A percentile compares a stretch with the other conserved stretches of the same genome.
Evolutionary conservation across 1,284 basidiomycete genomes (phyloP).

Genomic region (Puccinia hordei): DNA sequence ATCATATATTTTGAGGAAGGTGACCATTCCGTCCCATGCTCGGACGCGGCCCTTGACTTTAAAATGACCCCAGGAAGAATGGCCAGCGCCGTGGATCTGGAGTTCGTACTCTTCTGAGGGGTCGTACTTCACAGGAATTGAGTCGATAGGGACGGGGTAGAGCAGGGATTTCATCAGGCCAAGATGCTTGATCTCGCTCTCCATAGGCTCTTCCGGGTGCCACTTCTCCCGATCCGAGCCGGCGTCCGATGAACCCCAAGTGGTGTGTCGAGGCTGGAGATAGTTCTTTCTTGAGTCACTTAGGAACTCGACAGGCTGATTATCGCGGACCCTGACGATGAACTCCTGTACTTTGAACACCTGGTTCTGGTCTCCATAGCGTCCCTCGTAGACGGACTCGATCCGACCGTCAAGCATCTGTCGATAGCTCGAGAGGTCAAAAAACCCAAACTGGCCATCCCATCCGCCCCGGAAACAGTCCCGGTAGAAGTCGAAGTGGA

Average conservation of each 20-base stretch:
- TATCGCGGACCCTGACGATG: conserved; percentile 53
- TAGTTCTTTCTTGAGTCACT: conserved; percentile 50
- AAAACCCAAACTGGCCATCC: conserved; percentile 58
- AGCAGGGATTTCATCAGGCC: conserved; percentile 4
- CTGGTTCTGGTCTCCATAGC: conserved; percentile 59
- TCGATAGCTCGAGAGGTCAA: conserved; percentile 57
- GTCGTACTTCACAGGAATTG: background rate
- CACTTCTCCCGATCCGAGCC: background rate
- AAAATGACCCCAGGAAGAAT: conserved; percentile 59
- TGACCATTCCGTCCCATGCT: conserved; percentile 58
- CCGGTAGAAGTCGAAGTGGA: conserved; percentile 54
- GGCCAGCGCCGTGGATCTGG: conserved; percentile 52
- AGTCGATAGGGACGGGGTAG: background rate
- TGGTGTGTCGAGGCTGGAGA: conserved; percentile 47
- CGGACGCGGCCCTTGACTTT: conserved; percentile 56
- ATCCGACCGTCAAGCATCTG: conserved; percentile 58
- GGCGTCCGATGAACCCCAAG: background rate
- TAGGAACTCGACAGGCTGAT: conserved; percentile 8
- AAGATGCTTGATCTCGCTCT: conserved; percentile 34
- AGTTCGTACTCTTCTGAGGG: conserved; percentile 11
- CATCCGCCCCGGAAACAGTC: conserved; percentile 56
- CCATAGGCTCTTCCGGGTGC: background rate
- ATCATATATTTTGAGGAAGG: conserved; percentile 58
- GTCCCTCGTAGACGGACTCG: conserved; percentile 57
- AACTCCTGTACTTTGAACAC: conserved; percentile 57